A percentile compares a stretch with the other conserved stretches of the same genome.
Evolutionary conservation across 1,139 yeast genomes (phyloP).

Genomic region (Geotrichum klebahnii): DNA sequence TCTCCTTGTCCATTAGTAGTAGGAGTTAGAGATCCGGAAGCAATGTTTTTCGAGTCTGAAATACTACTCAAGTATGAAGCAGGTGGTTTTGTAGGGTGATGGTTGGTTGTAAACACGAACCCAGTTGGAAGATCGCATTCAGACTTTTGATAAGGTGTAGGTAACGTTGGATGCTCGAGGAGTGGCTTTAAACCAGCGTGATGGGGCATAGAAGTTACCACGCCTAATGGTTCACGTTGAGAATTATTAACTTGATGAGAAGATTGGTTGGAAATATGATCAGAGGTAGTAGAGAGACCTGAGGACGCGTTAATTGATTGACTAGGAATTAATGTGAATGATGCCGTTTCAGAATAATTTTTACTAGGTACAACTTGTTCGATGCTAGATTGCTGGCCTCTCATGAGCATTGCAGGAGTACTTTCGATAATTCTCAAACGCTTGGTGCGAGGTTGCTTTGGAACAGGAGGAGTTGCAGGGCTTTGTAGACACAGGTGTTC

Average conservation of each 20-base stretch:
- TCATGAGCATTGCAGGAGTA: conserved; percentile 3
- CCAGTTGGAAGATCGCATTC: not conserved
- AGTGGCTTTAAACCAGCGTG: too few species aligned
- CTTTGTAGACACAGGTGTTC: conserved; percentile 5
- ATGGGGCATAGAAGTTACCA: too few species aligned
- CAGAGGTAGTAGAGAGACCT: too few species aligned
- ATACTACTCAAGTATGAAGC: not conserved
- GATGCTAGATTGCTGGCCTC: too few species aligned
- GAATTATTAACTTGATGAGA: too few species aligned
- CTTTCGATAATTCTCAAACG: conserved; percentile 11
- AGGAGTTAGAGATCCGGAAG: not conserved
- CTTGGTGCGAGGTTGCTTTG: conserved; percentile 5
- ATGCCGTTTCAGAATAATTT: not conserved
- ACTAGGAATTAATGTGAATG: too few species aligned
- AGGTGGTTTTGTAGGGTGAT: not conserved
- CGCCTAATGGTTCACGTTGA: too few species aligned
- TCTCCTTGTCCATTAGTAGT: not conserved
- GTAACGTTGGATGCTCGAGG: too few species aligned
- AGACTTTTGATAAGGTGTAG: not conserved
- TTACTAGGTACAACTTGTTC: not conserved
- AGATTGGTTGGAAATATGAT: too few species aligned
- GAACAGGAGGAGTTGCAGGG: conserved; percentile 14
- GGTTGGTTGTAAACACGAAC: too few species aligned
- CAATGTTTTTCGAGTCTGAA: not conserved
- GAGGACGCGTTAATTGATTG: too few species aligned